phyloP scores from a whole-genome alignment of 2,329 filamentous ascomycete species.

The Aspergillus tamarii region DNA sequence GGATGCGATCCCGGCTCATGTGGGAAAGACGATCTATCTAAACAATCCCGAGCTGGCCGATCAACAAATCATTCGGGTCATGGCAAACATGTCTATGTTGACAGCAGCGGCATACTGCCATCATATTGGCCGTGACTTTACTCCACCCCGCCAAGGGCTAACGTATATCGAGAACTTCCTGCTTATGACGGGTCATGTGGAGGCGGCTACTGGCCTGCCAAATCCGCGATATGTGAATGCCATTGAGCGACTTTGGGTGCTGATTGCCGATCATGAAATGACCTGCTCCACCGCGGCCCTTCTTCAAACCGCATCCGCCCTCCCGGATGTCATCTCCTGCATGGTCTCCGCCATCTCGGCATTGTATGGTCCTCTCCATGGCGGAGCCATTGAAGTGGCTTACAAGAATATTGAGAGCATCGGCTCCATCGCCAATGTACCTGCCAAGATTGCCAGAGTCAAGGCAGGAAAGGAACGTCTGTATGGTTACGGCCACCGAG shows the following conservation, averaged over 20 bases:
- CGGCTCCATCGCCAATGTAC: conserved; percentile 55
- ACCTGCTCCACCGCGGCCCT: conserved; percentile 61
- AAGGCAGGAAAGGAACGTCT: conserved; percentile 56
- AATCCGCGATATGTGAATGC: conserved; percentile 51
- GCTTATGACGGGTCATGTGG: conserved; percentile 57
- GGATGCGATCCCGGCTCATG: not conserved
- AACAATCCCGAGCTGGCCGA: conserved; percentile 31
- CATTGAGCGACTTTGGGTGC: conserved; percentile 56
- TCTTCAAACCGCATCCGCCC: conserved; percentile 56
- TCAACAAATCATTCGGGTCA: conserved; percentile 57
- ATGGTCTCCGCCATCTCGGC: conserved; percentile 54
- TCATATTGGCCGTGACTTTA: conserved; percentile 56
- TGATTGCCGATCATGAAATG: conserved; percentile 61
- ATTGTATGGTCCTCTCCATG: conserved; percentile 59
- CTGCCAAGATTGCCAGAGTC: conserved; percentile 54
- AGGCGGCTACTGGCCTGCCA: conserved; percentile 51
- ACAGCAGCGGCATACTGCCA: conserved; percentile 58
- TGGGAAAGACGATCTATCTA: conserved; percentile 5
- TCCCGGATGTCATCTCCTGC: conserved; percentile 56
- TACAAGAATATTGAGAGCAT: conserved; percentile 59
- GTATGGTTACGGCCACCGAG: conserved; percentile 57
- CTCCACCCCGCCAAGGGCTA: conserved; percentile 50
- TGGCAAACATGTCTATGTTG: conserved; percentile 47
- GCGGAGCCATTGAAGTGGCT: conserved; percentile 58
- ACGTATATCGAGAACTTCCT: conserved; percentile 59